Percentiles rank a stretch among this genome's conserved stretches.
phyloP scores from a whole-genome alignment of 2,329 filamentous ascomycete species.

The Diaporthe vaccinii region DNA sequence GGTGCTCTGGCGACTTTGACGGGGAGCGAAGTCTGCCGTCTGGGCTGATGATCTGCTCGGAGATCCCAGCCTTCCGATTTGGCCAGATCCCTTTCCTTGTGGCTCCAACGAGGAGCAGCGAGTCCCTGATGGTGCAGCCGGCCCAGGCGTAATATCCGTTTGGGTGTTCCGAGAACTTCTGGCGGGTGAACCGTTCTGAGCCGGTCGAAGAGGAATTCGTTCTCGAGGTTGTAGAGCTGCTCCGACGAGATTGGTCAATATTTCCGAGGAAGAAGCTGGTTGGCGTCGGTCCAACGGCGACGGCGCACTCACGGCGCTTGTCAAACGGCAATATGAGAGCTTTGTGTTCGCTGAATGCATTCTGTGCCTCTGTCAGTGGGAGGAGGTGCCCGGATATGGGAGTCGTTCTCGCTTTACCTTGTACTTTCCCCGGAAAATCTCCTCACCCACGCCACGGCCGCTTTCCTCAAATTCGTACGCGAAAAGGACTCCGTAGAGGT shows the following conservation, averaged over 20 bases:
- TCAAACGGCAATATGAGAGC: slow-evolving; percentile 21
- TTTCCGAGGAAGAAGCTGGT: slow-evolving; percentile 20
- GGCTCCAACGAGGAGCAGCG: not conserved
- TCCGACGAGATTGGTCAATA: slow-evolving; percentile 10
- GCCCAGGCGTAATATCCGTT: slow-evolving; percentile 4
- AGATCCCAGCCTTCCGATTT: not conserved
- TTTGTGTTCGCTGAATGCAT: slow-evolving; percentile 21
- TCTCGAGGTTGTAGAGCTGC: not conserved
- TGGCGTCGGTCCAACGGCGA: slow-evolving; percentile 25
- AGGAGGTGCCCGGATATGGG: not conserved
- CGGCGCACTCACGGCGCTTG: slow-evolving; percentile 9
- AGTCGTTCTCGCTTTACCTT: not conserved
- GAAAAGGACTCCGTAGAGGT: slow-evolving; percentile 3
- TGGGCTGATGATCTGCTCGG: not conserved
- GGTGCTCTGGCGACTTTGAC: not conserved
- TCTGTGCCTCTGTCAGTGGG: not conserved
- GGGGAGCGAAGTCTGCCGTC: not conserved
- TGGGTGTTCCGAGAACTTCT: not conserved
- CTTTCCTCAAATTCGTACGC: not conserved
- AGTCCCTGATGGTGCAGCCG: not conserved
- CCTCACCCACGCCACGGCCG: not conserved
- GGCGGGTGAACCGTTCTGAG: not conserved
- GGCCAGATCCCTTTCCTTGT: not conserved
- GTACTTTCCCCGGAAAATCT: slow-evolving; percentile 15
- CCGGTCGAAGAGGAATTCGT: not conserved